Base-by-base conservation (phyloP, 371 early-diverging fungal species). In the Antonospora locustae region DNA sequence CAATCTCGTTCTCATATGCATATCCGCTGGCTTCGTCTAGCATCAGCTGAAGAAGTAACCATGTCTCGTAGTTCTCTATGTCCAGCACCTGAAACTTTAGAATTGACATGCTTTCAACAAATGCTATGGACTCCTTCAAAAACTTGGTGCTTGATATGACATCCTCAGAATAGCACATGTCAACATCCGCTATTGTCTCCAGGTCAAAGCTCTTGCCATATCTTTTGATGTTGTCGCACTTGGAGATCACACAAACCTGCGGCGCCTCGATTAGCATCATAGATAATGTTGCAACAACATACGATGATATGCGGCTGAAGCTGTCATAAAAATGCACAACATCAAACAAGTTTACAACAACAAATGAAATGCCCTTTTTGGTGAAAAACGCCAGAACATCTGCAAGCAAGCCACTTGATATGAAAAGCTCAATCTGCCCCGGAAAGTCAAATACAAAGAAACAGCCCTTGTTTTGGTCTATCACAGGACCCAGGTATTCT, bases 351-450 rank as follows among this genome's bases (percentile, higher is more conserved):
- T 45, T 50, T 6, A 65, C 44, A 1, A 55, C 28, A n/a, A 47
- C 50, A 6, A 65, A 37, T 14, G 22, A 28, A 24, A 54, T 49
- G 30, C 47, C 53, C 43, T 60, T 40, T 30, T 32, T 54, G 12
- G 11, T 47, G 19, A 54, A 41, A 50, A 34, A 41, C 29, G 17
- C 17, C 25, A 53, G 34, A 11, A 58, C 19, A 23, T 17, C 23
- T 27, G 37, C 17, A 20, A 54, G 36, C n/a, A 22, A 27, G 20
- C 27, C 39, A 45, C 41, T 32, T 11, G 45, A 23, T 16, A 62
- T 55, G 36, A 65, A 50, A 43, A 55, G 56, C 46, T 65, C 65
- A 22, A 58, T 32, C 36, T 65, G 65, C 11, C 65, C 65, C n/a
- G 65, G 65, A 48, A 55, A 41, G 41, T 65, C 65, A 32, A 65